Base-by-base conservation (phyloP, 106 monocot species). In the Platanthera zijinensis region DNA sequence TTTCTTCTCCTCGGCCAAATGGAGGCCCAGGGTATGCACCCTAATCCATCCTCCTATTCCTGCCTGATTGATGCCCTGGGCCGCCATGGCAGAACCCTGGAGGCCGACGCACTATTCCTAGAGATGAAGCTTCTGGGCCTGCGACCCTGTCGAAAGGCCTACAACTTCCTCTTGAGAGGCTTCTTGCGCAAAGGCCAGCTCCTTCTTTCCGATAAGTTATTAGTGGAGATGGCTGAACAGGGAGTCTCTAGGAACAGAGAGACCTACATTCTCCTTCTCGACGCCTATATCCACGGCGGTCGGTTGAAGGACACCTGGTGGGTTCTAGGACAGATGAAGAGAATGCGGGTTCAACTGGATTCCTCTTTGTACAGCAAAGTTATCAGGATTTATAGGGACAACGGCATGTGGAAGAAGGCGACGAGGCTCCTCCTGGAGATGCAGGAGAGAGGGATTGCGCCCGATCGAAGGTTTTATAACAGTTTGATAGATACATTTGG, bases 371-470 rank as follows among this genome's bases (percentile, higher is more conserved):
- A 87, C 51, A 78, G 84, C 77, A 84, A 78, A 74, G 8, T 95
- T 1, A 73, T 92, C 18, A 70, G 77, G 69, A 77, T 95, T 8
- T 95, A 91, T 50, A 72, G 87, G 66, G 88, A 92, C 62, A 90
- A 92, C 67, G 95, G 95, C 51, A 92, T 95, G 95, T 95, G 92
- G 92, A 87, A 89, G 87, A 92, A 92, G 66, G 95, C 92, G 6
- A 50, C 82, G 69, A 73, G 57, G n/a, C 64, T 90, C 6, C 9
- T 92, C 63, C 74, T 53, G 77, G 89, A 95, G 79, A 89, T 95
- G 92, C 67, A 63, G 56, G 85, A 84, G 50, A 28, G 57, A 1
- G 87, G 86, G 22, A 53, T 95, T 19, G 45, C 1, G 15, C 81
- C 79, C 0, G 87, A 88, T 52, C 76, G 28, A 14, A 84, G 51